Evolutionary conservation across 805 yeast species (phyloP).

Genomic region (Saturnispora sekii): DNA sequence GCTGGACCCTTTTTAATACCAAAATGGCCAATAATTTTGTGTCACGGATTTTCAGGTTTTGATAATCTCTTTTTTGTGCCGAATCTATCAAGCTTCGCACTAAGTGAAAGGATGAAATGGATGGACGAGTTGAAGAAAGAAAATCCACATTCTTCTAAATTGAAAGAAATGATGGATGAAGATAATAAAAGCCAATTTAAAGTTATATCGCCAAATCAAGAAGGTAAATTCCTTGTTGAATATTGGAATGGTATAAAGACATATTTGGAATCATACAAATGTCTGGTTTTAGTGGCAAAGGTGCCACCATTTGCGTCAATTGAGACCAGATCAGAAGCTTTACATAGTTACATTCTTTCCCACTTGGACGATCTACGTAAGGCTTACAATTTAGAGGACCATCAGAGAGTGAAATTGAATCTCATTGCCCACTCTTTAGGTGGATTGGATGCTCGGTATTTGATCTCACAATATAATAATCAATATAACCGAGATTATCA

Average conservation of each 20-base stretch:
- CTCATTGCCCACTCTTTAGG: constrained; percentile 92
- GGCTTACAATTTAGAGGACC: constrained; percentile 21
- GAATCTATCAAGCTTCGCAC: constrained; percentile 5
- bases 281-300: constrained; percentile 57
- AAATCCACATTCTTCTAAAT: neutral
- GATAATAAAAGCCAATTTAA: constrained; percentile 6
- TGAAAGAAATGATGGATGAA: constrained; percentile 7
- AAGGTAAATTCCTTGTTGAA: constrained; percentile 38
- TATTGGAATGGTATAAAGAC: constrained; percentile 79
- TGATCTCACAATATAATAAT: constrained; percentile 48
- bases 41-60: constrained; percentile 18
- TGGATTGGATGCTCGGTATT: constrained; percentile 73
- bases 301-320: constrained; percentile 82
- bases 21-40: constrained; percentile 20
- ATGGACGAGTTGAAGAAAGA: neutral
- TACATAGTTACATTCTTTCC: constrained; percentile 41
- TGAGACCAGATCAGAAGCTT: constrained; percentile 49
- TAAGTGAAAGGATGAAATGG: neutral
- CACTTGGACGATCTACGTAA: constrained; percentile 12
- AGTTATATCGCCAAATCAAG: neutral
- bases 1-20: neutral
- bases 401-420: constrained; percentile 45
- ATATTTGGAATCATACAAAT: constrained; percentile 51
- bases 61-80: constrained; percentile 11
- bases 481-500: constrained; percentile 31